phyloP scores from a whole-genome alignment of 305 asterid genomes.

The Fraxinus nigra region DNA sequence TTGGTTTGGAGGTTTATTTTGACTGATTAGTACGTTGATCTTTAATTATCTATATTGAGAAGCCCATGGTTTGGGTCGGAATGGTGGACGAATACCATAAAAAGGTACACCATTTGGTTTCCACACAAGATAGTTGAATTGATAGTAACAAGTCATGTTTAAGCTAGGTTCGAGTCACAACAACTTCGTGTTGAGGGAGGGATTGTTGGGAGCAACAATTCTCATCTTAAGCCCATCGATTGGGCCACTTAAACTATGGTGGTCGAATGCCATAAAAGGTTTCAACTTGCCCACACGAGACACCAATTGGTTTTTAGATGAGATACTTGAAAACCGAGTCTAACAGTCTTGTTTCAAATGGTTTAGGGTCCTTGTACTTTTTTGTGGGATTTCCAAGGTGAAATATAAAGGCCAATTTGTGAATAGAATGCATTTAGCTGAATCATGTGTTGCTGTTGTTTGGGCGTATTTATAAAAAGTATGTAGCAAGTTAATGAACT shows the following conservation, averaged over 20 bases:
- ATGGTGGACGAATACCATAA: not conserved
- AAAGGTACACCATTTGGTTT: not conserved
- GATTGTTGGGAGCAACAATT: not conserved
- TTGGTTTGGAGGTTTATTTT: not conserved
- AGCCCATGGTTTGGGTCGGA: not conserved
- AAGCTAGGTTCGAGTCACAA: not conserved
- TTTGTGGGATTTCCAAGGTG: not conserved
- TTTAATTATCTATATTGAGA: not conserved
- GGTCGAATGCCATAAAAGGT: not conserved
- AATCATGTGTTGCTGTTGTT: not conserved
- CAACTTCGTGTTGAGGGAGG: not conserved
- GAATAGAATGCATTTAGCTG: not conserved
- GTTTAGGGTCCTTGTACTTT: not conserved
- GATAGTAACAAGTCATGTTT: not conserved
- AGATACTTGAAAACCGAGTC: not conserved
- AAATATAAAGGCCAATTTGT: not conserved
- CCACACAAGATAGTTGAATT: not conserved
- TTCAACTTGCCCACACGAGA: not conserved
- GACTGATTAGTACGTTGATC: not conserved
- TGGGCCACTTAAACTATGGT: not conserved
- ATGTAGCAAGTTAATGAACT: not conserved
- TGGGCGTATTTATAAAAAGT: not conserved
- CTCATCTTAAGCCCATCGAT: not conserved
- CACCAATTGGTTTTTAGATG: not conserved
- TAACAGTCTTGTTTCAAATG: not conserved